A percentile compares a stretch with the other conserved stretches of the same genome.
Conservation (phyloP, 768 basidiomycete species). For the Psilocybe sp. region DNA sequence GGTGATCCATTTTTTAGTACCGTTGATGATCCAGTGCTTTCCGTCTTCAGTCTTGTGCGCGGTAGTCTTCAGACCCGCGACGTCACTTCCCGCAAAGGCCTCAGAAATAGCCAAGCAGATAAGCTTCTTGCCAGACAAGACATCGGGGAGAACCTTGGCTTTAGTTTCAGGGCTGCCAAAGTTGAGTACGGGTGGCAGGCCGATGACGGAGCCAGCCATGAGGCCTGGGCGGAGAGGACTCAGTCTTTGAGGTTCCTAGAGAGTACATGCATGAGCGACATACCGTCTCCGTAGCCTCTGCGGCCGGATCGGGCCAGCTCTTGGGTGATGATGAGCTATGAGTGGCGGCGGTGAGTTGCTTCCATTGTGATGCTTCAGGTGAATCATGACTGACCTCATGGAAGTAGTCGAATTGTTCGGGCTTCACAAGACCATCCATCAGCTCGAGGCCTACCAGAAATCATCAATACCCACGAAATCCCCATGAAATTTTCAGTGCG, state of each 20-base stretch:
- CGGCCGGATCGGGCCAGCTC: conserved; percentile 68
- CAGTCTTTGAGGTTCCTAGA: not conserved
- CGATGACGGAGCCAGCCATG: conserved; percentile 76
- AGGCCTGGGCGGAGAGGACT: conserved; percentile 32
- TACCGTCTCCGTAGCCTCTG: conserved; percentile 81
- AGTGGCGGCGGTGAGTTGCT: not conserved
- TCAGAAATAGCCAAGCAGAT: conserved; percentile 88
- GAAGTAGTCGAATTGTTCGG: conserved; percentile 91
- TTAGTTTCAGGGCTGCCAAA: conserved; percentile 64
- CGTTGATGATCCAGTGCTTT: conserved; percentile 79
- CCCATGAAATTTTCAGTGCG: not conserved
- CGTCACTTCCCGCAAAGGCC: conserved; percentile 85
- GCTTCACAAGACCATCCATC: conserved; percentile 76
- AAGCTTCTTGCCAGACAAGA: conserved; percentile 70
- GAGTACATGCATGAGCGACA: conserved; percentile 2
- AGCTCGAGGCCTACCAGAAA: conserved; percentile 52
- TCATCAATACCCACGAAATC: not conserved
- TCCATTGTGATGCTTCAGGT: not conserved
- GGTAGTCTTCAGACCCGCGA: conserved; percentile 67
- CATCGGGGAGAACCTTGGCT: conserved; percentile 57
- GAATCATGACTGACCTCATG: conserved; percentile 49
- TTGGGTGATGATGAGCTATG: conserved; percentile 72
- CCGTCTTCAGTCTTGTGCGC: conserved; percentile 80
- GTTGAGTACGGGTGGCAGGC: conserved; percentile 81
- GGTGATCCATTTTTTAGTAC: conserved; percentile 82